Percentiles rank a stretch among this genome's conserved stretches.
phyloP scores from a whole-genome alignment of 1,139 yeast species.

The Yamadazyma membranifaciens region DNA sequence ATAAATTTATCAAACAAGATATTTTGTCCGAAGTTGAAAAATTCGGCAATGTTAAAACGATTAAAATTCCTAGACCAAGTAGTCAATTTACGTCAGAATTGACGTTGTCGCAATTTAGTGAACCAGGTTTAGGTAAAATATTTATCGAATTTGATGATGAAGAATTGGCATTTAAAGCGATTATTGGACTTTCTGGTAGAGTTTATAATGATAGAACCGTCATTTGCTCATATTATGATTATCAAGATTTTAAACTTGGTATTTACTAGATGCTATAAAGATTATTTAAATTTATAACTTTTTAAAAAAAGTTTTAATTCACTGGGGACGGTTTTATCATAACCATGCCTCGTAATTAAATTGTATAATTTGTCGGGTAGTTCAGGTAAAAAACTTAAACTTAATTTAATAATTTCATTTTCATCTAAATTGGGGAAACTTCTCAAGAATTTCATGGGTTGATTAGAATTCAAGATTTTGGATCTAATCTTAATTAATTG shows the following conservation, averaged over 20 bases:
- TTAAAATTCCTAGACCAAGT: constrained; percentile 55
- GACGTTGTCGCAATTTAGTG: constrained; percentile 41
- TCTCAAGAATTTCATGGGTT: constrained; percentile 74
- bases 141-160: constrained; percentile 61
- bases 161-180: constrained; percentile 56
- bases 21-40: constrained; percentile 50
- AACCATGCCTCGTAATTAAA: constrained; percentile 68
- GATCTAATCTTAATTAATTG: constrained; percentile 73
- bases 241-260: constrained; percentile 48
- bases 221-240: constrained; percentile 62
- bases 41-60: constrained; percentile 51
- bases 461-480: constrained; percentile 52
- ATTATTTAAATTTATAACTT: constrained; percentile 9
- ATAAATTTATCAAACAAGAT: constrained; percentile 51
- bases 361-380: constrained; percentile 70
- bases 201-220: constrained; percentile 70
- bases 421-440: constrained; percentile 74
- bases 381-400: constrained; percentile 77
- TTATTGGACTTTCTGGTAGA: constrained; percentile 65
- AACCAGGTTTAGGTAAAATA: constrained; percentile 69
- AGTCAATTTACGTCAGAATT: constrained; percentile 54
- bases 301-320: constrained; percentile 29
- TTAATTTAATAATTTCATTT: constrained; percentile 71
- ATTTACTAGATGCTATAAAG: constrained; percentile 14
- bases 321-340: constrained; percentile 50